Base-by-base conservation (phyloP, 2,329 filamentous ascomycete genomes). In the Colletotrichum falcatum region DNA sequence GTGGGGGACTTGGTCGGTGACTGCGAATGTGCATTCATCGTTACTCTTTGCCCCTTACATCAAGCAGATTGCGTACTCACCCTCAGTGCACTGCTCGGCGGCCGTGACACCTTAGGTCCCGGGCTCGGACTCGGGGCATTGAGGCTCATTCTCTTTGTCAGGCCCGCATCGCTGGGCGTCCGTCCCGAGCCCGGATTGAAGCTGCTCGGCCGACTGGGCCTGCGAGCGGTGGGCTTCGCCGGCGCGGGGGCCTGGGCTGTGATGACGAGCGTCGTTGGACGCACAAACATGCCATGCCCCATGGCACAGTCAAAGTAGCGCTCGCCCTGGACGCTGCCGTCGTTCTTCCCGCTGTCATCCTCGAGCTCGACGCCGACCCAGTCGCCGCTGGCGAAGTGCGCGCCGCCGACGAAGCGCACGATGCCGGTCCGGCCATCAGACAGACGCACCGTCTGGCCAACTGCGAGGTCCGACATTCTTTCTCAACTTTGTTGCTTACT, bases 301-400 rank as follows among this genome's bases (percentile, higher is more conserved):
- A 88, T 91, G 81, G 78, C 87, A 82, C 95, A 98, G 60, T 95
- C 90, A 76, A 97, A 98, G 79, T 98, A 98, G 26, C 94, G 87
- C 78, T 94, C 89, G 72, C 94, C 95, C 80, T 95, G 89, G 56
- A 98, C 94, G 65, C 92, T 92, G 74, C 95, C 95, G 86, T 98
- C 94, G 76, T 98, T 98, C 84, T 98, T 98, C 39, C 96, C 95
- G 26, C 88, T 89, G 63, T 91, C 85, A 56, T 94, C 92, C 62
- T 94, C 90, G 66, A 98, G 88, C 83, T 97, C 95, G 70, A 98
- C 89, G 73, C 95, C 95, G 70, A 98, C 86, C 94, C 95, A 98
- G 72, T 93, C 90, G 73, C 95, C 95, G 7, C 87, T 84, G 68
- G 94, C 90, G 81, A 98, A 97, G 75, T 88, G 84, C 46, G 95